phyloP scores from a whole-genome alignment of 371 early-diverging fungal species.

The Blastocladiella emersonii region DNA sequence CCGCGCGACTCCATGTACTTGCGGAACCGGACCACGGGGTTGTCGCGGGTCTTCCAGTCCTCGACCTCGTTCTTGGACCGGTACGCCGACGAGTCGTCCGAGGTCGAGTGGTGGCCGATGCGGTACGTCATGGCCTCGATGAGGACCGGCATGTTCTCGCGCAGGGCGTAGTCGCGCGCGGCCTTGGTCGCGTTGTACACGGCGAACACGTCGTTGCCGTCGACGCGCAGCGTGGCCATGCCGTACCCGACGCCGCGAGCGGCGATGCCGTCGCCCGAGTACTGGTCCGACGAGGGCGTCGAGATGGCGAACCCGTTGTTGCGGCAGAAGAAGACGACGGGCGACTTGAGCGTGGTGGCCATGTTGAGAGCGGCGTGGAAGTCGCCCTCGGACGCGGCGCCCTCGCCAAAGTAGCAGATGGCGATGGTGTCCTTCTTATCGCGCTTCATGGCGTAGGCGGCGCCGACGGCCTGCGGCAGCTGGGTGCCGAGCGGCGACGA shows the following conservation, averaged over 20 bases:
- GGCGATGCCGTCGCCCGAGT: conserved; percentile 92
- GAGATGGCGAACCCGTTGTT: conserved; percentile 98
- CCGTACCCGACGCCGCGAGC: conserved; percentile 89
- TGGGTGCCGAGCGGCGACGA: conserved; percentile 94
- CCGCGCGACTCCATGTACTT: conserved; percentile 68
- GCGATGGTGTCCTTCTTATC: conserved; percentile 57
- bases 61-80: conserved; percentile 81
- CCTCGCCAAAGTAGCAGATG: conserved; percentile 95
- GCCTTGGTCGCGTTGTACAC: conserved; percentile 81
- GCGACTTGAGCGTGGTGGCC: conserved; percentile 81
- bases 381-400: conserved; percentile 94
- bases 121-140: conserved; percentile 95
- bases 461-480: conserved; percentile 86
- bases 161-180: conserved; percentile 67
- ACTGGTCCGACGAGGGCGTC: conserved; percentile 87
- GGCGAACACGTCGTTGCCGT: conserved; percentile 95
- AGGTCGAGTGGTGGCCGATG: conserved; percentile 91
- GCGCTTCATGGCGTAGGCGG: conserved; percentile 88
- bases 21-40: conserved; percentile 78
- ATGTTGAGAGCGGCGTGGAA: conserved; percentile 96
- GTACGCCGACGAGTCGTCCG: conserved; percentile 94
- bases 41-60: conserved; percentile 75
- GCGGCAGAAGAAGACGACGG: conserved; percentile 91
- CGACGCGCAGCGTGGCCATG: conserved; percentile 91
- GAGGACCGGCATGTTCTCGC: conserved; percentile 71